These are phyloP conservation scores for Chalciporus chontae DNA, from an alignment of 768 basidiomycete species.

Conservation along the genomic window DNA sequence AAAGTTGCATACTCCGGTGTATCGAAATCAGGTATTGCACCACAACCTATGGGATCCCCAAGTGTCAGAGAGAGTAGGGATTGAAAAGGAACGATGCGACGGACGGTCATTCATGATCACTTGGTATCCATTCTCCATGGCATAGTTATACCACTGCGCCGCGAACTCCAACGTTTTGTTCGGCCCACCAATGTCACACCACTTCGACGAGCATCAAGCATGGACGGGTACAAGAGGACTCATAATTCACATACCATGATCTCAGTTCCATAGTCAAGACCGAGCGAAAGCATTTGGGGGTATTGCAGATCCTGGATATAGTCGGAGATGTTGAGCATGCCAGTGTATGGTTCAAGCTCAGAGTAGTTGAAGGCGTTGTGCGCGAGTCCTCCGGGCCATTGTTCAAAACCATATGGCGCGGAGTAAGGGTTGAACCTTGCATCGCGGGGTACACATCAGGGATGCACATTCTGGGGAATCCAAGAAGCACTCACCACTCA, in stretches of 20 bases:
- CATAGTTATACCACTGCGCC: conserved; percentile 43
- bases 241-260: conserved; percentile 43
- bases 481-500: conserved; percentile 40
- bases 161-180: conserved; percentile 45
- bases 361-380: conserved; percentile 47
- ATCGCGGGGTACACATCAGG: background rate
- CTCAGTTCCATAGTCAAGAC: conserved; percentile 45
- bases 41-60: conserved; percentile 36
- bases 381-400: conserved; percentile 55
- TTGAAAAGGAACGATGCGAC: conserved; percentile 7
- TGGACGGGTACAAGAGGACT: background rate
- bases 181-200: conserved; percentile 57
- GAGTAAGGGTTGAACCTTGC: conserved; percentile 54
- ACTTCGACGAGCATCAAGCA: conserved; percentile 28
- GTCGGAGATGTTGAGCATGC: conserved; percentile 45
- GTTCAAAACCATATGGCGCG: conserved; percentile 44
- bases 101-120: conserved; percentile 45
- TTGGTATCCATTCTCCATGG: conserved; percentile 39
- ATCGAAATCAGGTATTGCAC: conserved; percentile 48
- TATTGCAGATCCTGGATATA: conserved; percentile 49
- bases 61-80: background rate
- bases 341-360: conserved; percentile 52
- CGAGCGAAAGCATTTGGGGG: conserved; percentile 50
- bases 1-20: conserved; percentile 54
- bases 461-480: background rate